Evolutionary conservation across 495 filamentous ascomycete species (phyloP).

Genomic region (Parachaetomium inaequale): DNA sequence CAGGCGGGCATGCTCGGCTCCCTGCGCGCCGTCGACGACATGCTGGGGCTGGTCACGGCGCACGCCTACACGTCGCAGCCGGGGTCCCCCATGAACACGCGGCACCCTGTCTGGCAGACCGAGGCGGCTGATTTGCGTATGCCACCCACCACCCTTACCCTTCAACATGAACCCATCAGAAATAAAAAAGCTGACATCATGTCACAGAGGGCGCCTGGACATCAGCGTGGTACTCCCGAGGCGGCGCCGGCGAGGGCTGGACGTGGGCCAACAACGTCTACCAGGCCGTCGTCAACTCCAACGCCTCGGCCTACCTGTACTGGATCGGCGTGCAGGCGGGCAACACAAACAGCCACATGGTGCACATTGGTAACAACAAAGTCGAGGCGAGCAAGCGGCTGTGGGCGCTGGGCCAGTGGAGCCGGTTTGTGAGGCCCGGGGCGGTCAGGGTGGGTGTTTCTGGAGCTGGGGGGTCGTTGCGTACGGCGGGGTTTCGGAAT

Average conservation of each 20-base stretch:
- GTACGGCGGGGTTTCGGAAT: conserved; percentile 46
- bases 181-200: too few relatives aligned
- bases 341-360: conserved; percentile 41
- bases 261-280: conserved; percentile 56
- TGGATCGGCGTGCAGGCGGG: conserved; percentile 50
- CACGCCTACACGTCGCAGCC: conserved; percentile 48
- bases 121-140: conserved; percentile 43
- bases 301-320: conserved; percentile 50
- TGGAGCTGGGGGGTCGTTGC: conserved; percentile 34
- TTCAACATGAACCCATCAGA: too few relatives aligned
- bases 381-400: conserved; percentile 41
- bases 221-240: conserved; percentile 47
- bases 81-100: conserved; percentile 37
- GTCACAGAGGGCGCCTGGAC: conserved; percentile 40
- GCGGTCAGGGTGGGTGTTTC: conserved; percentile 41
- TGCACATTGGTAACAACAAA: conserved; percentile 32
- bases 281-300: conserved; percentile 39
- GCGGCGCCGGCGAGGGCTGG: conserved; percentile 48
- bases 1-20: conserved; percentile 37
- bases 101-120: conserved; percentile 46
- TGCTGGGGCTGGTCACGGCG: conserved; percentile 42
- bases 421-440: conserved; percentile 45
- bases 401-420: conserved; percentile 49
- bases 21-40: conserved; percentile 41
- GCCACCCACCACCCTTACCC: too few relatives aligned